A percentile compares a stretch with the other conserved stretches of the same genome.
Evolutionary conservation across 441 rosid species (phyloP).

Genomic region (Gossypium davidsonii): DNA sequence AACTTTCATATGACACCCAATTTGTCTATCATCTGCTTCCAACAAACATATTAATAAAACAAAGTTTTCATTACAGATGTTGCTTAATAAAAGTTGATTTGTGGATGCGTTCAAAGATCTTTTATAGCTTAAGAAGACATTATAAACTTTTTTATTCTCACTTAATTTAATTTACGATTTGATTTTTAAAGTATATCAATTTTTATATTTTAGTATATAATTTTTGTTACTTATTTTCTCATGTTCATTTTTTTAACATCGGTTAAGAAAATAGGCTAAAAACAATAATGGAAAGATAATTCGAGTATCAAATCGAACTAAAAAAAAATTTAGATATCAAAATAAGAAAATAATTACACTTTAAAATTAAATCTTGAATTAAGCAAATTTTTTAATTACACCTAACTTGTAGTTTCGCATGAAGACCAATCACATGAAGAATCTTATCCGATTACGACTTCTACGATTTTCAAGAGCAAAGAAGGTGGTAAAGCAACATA

Average conservation of each 20-base stretch:
- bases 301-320: no score
- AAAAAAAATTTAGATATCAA: not conserved
- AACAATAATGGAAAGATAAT: no score
- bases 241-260: no score
- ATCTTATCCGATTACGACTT: slow-evolving; percentile 30
- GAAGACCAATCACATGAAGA: slow-evolving; percentile 42
- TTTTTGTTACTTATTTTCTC: no score
- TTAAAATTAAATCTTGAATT: no score
- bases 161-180: no score
- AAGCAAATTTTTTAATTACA: no score
- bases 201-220: no score
- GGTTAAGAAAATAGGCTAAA: no score
- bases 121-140: slow-evolving; percentile 11
- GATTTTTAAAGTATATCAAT: no score
- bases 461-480: slow-evolving; percentile 31
- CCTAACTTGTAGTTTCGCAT: slow-evolving; percentile 15
- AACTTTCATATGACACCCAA: not conserved
- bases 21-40: not conserved
- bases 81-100: not conserved
- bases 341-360: not conserved
- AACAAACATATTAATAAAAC: not conserved
- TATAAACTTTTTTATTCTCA: slow-evolving; percentile 2
- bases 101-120: slow-evolving; percentile 10
- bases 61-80: not conserved
- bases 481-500: slow-evolving; percentile 20